Evolutionary conservation across 2,329 filamentous ascomycete genomes (phyloP), one percentile per base, ranked within the genome.

Genomic region (Colletotrichum sp.): DNA sequence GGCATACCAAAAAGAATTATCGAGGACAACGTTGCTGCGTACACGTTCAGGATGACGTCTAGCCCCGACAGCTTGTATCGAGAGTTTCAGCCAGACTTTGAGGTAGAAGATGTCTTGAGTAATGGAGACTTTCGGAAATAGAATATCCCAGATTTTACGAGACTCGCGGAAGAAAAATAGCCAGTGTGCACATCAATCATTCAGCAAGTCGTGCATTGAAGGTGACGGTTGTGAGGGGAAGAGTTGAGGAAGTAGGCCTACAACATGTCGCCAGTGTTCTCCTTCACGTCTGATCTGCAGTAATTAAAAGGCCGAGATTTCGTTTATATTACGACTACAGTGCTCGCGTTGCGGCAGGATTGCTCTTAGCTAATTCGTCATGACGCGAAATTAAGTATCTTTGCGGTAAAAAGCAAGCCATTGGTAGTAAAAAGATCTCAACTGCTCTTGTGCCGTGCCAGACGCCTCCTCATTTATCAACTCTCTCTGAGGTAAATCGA

Each of bases 41-140:
- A 64, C 22, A 64, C 62, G 4, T 64, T 64, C 34, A 64, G 22
- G 62, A 64, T 64, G 62, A 80, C 78, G 2, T 77, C 77, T 13
- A 78, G 68, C 10, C 65, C 79, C 0, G 79, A 79, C 2, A 80
- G 77, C 59, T 32, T 75, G 8, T 77, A 77, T 52, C 68, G 60
- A 12, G 76, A 79, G 32, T 79, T 79, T 22, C 77, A 77, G 55
- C 75, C 73, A 6, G 76, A 79, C n/a, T 75, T 71, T 39, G 76
- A 79, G 59, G 67, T 75, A 5, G 76, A 79, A 52, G 74, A 78
- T 5, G 72, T 62, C 36, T 32, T 75, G 66, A 65, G 76, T 15
- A 75, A 74, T 22, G 76, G 76, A 6, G 68, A 64, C 15, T 79
- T 79, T 55, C 68, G 76, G 10, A 76, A 77, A 5, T 78, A 39